phyloP scores from a whole-genome alignment of 2,329 filamentous ascomycete species.

The Zymoseptoria brevis region DNA sequence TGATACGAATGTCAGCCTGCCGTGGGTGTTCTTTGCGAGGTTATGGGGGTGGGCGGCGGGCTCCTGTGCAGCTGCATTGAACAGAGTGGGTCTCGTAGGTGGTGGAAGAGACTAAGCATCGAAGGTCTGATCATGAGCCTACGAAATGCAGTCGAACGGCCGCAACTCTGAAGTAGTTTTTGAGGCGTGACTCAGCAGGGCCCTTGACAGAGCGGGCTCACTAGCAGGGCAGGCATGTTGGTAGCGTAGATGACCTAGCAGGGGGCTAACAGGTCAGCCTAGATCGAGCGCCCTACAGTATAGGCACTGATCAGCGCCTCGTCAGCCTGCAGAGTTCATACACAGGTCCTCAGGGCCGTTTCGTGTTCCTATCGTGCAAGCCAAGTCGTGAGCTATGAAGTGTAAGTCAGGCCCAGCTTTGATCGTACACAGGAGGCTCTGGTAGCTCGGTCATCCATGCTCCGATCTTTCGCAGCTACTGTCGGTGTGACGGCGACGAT shows the following conservation, averaged over 20 bases:
- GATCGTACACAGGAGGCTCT: not conserved
- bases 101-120: not conserved
- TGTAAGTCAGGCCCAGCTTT: not conserved
- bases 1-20: slow-evolving; percentile 27
- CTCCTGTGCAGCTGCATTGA: not conserved
- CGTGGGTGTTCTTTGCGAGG: slow-evolving; percentile 18
- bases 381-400: not conserved
- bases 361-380: not conserved
- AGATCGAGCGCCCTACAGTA: too few relatives aligned
- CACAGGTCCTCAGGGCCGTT: not conserved
- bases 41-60: slow-evolving; percentile 1
- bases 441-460: too few relatives aligned
- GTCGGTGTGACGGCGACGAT: too few relatives aligned
- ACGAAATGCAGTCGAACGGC: not conserved
- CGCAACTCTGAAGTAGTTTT: too few relatives aligned
- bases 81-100: not conserved
- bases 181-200: too few relatives aligned
- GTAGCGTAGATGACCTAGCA: too few relatives aligned
- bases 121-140: not conserved
- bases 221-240: too few relatives aligned
- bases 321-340: too few relatives aligned
- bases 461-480: too few relatives aligned
- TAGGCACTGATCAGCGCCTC: too few relatives aligned
- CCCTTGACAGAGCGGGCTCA: too few relatives aligned
- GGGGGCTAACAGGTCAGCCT: too few relatives aligned